Conservation (phyloP, 2,329 filamentous ascomycete genomes). For the Fusarium pseudocircinatum region DNA sequence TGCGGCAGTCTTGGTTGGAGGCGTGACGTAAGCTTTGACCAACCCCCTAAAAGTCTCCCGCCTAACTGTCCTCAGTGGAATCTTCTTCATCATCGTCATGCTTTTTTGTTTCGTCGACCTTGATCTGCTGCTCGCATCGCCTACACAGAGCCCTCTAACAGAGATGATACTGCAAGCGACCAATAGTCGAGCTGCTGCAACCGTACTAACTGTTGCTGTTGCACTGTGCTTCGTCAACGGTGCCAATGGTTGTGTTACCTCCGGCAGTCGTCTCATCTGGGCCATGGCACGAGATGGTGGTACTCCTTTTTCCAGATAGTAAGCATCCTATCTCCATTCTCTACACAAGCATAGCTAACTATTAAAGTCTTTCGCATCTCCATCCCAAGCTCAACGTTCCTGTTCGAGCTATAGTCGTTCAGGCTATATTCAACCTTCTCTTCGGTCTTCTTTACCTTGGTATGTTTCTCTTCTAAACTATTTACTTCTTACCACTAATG, state of each 20-base stretch:
- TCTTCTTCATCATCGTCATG: slow-evolving; percentile 53
- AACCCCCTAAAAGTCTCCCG: not conserved
- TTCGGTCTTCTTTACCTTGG: slow-evolving; percentile 57
- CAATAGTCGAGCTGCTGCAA: slow-evolving; percentile 50
- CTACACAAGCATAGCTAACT: not conserved
- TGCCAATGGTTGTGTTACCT: slow-evolving; percentile 55
- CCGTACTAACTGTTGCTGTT: slow-evolving; percentile 54
- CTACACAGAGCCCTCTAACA: slow-evolving; percentile 56
- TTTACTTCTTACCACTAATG: not conserved
- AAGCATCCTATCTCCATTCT: not conserved
- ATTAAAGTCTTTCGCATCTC: slow-evolving; percentile 47
- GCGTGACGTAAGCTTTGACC: slow-evolving; percentile 49
- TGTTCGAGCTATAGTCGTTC: slow-evolving; percentile 51
- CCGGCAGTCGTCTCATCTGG: slow-evolving; percentile 55
- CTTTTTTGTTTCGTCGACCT: slow-evolving; percentile 54
- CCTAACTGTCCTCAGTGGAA: slow-evolving; percentile 40
- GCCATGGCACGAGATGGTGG: slow-evolving; percentile 59
- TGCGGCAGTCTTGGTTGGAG: slow-evolving; percentile 52
- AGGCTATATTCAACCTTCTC: slow-evolving; percentile 55
- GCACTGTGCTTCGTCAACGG: slow-evolving; percentile 57
- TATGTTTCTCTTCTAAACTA: not conserved
- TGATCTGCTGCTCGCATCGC: slow-evolving; percentile 47
- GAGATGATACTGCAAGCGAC: slow-evolving; percentile 57
- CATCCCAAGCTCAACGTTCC: slow-evolving; percentile 53
- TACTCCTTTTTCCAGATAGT: slow-evolving; percentile 45